Conservation (phyloP, 495 filamentous ascomycete genomes). For the Neohortaea acidophila region DNA sequence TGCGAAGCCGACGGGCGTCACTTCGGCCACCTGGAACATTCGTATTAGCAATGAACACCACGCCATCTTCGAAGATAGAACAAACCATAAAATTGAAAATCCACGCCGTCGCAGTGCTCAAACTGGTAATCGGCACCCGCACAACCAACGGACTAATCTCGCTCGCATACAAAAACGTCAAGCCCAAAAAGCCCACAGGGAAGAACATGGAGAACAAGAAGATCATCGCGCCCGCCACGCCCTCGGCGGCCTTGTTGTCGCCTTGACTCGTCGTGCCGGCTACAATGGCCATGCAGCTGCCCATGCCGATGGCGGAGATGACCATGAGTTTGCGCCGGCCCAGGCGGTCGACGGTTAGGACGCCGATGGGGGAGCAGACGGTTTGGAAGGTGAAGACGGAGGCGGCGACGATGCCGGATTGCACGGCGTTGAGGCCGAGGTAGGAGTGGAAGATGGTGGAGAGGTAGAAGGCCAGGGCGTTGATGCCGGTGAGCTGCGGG, state of each 20-base stretch:
- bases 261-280: constrained; percentile 17
- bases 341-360: constrained; percentile 20
- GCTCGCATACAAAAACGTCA: constrained; percentile 41
- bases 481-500: too few species aligned
- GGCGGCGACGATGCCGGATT: constrained; percentile 18
- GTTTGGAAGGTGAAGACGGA: constrained; percentile 18
- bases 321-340: constrained; percentile 29
- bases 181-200: constrained; percentile 25
- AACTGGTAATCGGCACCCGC: constrained; percentile 30
- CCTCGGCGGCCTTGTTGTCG: constrained; percentile 3
- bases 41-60: too few species aligned
- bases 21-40: constrained; percentile 30
- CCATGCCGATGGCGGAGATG: constrained; percentile 29
- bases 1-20: constrained; percentile 33
- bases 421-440: constrained; percentile 14
- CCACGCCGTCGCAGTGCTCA: constrained; percentile 6
- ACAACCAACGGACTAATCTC: constrained; percentile 53
- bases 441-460: constrained; percentile 21
- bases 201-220: constrained; percentile 23
- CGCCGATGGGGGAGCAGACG: constrained; percentile 20
- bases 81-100: constrained; percentile 30
- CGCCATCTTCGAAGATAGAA: too few species aligned
- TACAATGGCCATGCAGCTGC: constrained; percentile 30
- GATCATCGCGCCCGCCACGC: constrained; percentile 16
- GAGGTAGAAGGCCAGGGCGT: constrained; percentile 17